These are phyloP conservation scores for Leucocoprinus birnbaumii DNA, from an alignment of 768 basidiomycete species.

Conservation along the genomic window DNA sequence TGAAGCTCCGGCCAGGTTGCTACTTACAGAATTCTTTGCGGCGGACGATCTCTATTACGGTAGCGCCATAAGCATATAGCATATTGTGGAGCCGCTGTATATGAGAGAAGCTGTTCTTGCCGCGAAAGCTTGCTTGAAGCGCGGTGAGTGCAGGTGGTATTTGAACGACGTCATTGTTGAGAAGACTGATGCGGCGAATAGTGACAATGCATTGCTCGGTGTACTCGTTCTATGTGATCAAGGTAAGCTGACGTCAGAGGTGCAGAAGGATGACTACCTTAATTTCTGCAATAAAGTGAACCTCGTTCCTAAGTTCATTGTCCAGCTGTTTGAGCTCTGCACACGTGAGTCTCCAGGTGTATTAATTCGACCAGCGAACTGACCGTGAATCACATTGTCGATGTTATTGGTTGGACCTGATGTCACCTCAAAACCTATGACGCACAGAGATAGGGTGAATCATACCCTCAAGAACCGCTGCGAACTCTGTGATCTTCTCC, in stretches of 20 bases:
- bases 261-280: conserved; percentile 39
- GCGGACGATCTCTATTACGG: conserved; percentile 86
- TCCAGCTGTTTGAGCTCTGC: conserved; percentile 67
- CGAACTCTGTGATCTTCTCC: conserved; percentile 51
- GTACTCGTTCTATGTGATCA: conserved; percentile 57
- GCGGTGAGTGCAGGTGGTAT: conserved; percentile 62
- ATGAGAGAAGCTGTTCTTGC: conserved; percentile 84
- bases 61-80: conserved; percentile 90
- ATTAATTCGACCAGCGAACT: neutral
- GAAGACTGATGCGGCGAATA: conserved; percentile 70
- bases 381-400: conserved; percentile 6
- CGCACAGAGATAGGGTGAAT: neutral
- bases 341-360: neutral
- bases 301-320: conserved; percentile 55
- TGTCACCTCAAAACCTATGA: conserved; percentile 39
- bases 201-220: conserved; percentile 63
- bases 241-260: conserved; percentile 19
- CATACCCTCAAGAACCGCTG: conserved; percentile 51
- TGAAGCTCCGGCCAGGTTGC: neutral
- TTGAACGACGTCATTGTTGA: conserved; percentile 81
- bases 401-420: conserved; percentile 1
- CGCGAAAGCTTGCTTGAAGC: conserved; percentile 72
- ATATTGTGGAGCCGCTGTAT: conserved; percentile 86
- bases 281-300: conserved; percentile 50
- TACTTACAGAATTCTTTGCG: conserved; percentile 83